phyloP scores from a whole-genome alignment of 352 stramenopile species.

The Pythium pyrilobum region DNA sequence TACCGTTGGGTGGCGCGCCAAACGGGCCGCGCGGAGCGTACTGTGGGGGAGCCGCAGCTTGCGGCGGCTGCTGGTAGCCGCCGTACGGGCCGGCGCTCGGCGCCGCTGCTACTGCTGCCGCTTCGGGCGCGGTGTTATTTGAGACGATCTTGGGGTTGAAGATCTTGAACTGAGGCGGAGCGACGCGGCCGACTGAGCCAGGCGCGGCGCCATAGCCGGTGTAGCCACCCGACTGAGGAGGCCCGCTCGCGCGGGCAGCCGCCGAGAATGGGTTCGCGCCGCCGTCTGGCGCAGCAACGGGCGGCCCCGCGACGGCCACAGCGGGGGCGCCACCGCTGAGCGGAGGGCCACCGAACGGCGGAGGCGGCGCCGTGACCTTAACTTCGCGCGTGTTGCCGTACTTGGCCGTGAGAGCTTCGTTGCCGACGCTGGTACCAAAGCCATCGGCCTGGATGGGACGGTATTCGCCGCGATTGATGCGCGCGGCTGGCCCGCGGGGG shows the following conservation, averaged over 20 bases:
- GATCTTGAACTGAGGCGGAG: slow-evolving; percentile 82
- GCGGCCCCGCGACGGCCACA: not conserved
- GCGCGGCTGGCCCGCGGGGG: slow-evolving; percentile 41
- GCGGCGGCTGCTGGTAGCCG: not conserved
- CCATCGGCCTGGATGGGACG: slow-evolving; percentile 85
- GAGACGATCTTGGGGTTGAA: slow-evolving; percentile 75
- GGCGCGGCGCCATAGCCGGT: slow-evolving; percentile 27
- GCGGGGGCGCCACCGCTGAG: not conserved
- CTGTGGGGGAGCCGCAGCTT: not conserved
- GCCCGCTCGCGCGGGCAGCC: slow-evolving; percentile 19
- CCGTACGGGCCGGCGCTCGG: not conserved
- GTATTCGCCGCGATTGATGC: slow-evolving; percentile 66
- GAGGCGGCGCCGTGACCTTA: slow-evolving; percentile 74
- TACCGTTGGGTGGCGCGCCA: slow-evolving; percentile 12
- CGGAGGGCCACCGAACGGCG: slow-evolving; percentile 23
- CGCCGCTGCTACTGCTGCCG: slow-evolving; percentile 10
- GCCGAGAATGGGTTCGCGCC: slow-evolving; percentile 57
- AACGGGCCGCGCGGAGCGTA: slow-evolving; percentile 18
- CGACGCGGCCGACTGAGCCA: slow-evolving; percentile 11
- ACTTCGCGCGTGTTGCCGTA: slow-evolving; percentile 85
- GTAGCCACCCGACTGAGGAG: slow-evolving; percentile 26
- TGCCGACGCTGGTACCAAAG: slow-evolving; percentile 87
- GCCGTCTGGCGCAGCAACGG: slow-evolving; percentile 16
- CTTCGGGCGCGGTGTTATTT: slow-evolving; percentile 19
- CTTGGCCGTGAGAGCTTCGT: slow-evolving; percentile 84